phyloP scores from a whole-genome alignment of 305 asterid species.

The Fraxinus ornus region DNA sequence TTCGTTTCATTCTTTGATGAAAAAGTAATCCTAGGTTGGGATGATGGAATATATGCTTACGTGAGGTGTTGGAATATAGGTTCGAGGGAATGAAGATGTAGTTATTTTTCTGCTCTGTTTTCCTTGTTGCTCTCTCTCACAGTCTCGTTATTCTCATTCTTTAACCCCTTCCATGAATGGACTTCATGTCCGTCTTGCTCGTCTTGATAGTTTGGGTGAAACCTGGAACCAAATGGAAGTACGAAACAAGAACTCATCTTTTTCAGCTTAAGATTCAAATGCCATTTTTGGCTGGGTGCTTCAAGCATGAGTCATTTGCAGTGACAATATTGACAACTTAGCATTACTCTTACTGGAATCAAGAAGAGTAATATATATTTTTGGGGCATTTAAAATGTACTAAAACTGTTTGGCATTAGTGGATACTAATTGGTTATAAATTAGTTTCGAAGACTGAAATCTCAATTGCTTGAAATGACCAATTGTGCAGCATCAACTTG shows the following conservation, averaged over 20 bases:
- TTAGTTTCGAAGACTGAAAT: background rate
- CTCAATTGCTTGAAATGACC: background rate
- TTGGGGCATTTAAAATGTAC: slow-evolving; percentile 1
- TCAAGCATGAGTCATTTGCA: background rate
- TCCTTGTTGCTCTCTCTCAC: slow-evolving; percentile 20
- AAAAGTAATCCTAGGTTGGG: slow-evolving; percentile 32
- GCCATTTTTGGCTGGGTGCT: slow-evolving; percentile 10
- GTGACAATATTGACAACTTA: background rate
- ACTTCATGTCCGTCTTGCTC: slow-evolving; percentile 23
- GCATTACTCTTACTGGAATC: slow-evolving; percentile 14
- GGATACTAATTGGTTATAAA: background rate
- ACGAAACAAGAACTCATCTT: slow-evolving; percentile 16
- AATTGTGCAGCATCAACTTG: background rate
- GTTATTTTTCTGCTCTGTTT: slow-evolving; percentile 21
- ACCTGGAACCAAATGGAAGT: slow-evolving; percentile 31
- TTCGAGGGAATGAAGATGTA: slow-evolving; percentile 35
- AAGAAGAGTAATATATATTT: background rate
- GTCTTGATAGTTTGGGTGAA: slow-evolving; percentile 30
- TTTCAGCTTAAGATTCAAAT: slow-evolving; percentile 23
- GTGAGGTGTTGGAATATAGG: slow-evolving; percentile 44
- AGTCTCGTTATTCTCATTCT: slow-evolving; percentile 23
- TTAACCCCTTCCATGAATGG: slow-evolving; percentile 34
- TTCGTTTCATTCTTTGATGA: slow-evolving; percentile 25
- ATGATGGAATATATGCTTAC: slow-evolving; percentile 32
- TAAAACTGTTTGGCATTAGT: background rate